A percentile compares a stretch with the other conserved stretches of the same genome.
phyloP scores from a whole-genome alignment of 208 protist genomes.

The Trypanosoma brucei region DNA sequence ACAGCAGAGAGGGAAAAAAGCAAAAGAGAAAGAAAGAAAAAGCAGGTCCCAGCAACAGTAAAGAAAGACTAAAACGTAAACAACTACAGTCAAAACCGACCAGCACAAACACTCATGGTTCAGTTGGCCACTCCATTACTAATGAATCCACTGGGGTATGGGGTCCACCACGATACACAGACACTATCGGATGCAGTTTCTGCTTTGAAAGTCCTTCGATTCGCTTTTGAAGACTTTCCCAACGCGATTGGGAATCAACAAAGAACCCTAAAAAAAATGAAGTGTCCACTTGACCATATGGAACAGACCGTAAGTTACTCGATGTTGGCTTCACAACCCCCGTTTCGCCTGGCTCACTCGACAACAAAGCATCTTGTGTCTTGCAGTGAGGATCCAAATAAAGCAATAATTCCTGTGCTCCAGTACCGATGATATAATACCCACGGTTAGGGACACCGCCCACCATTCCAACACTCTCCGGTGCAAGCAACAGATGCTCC shows the following conservation, averaged over 20 bases:
- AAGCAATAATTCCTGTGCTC: constrained; percentile 39
- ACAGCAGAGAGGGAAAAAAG: too few species aligned
- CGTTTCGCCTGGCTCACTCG: constrained; percentile 2
- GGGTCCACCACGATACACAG: not conserved
- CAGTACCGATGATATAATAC: constrained; percentile 75
- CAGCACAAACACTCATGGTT: not conserved
- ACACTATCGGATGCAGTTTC: constrained; percentile 9
- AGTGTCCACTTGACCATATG: constrained; percentile 54
- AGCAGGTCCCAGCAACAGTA: too few species aligned
- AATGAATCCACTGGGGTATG: not conserved
- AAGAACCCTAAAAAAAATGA: constrained; percentile 72
- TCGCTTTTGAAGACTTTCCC: constrained; percentile 27
- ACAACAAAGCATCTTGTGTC: constrained; percentile 39
- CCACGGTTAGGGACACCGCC: constrained; percentile 57
- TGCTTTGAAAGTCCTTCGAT: constrained; percentile 15
- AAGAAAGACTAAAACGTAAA: constrained; percentile 5
- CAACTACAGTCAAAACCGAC: not conserved
- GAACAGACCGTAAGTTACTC: constrained; percentile 42
- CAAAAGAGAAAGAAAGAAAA: too few species aligned
- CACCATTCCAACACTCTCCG: constrained; percentile 57
- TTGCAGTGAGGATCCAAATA: constrained; percentile 74
- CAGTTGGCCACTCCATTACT: constrained; percentile 14
- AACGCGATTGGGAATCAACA: constrained; percentile 29
- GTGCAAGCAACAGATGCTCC: constrained; percentile 46
- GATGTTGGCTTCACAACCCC: constrained; percentile 31